A percentile compares a stretch with the other conserved stretches of the same genome.
Conservation (phyloP, 441 rosid genomes). For the Arabidopsis lyrata region DNA sequence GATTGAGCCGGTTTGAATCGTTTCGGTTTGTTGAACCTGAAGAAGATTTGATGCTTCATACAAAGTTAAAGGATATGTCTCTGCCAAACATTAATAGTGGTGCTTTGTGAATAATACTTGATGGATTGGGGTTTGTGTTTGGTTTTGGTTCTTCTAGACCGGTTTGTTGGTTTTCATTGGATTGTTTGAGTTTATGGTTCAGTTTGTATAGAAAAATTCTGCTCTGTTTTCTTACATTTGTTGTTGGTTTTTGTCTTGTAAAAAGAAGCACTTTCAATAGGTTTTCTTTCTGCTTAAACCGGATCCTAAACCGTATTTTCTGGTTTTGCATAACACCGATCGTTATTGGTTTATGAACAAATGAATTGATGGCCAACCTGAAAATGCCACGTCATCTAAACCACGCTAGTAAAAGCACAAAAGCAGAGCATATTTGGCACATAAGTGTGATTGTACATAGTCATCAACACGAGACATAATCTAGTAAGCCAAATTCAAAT, state of each 20-base stretch:
- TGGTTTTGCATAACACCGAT: background rate
- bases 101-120: constrained; percentile 38
- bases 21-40: constrained; percentile 29
- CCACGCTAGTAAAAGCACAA: too few species aligned
- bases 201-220: constrained; percentile 26
- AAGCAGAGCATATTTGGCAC: too few species aligned
- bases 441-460: too few species aligned
- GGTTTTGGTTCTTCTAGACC: constrained; percentile 5
- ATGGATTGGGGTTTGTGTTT: constrained; percentile 31
- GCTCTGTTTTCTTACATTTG: constrained; percentile 7
- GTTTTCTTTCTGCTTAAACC: background rate
- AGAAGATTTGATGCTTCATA: constrained; percentile 38
- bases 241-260: background rate
- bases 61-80: constrained; percentile 16
- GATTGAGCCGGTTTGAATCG: constrained; percentile 25
- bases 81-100: constrained; percentile 12
- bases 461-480: too few species aligned
- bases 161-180: constrained; percentile 17
- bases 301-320: background rate
- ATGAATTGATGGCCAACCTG: background rate
- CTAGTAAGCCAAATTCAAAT: too few species aligned
- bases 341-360: background rate
- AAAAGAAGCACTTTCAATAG: background rate
- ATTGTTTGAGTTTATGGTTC: constrained; percentile 4
- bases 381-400: background rate